Percentiles rank a stretch among this genome's conserved stretches.
Evolutionary conservation across 345 rosid species (phyloP).

Genomic region (Arabis hirsuta): DNA sequence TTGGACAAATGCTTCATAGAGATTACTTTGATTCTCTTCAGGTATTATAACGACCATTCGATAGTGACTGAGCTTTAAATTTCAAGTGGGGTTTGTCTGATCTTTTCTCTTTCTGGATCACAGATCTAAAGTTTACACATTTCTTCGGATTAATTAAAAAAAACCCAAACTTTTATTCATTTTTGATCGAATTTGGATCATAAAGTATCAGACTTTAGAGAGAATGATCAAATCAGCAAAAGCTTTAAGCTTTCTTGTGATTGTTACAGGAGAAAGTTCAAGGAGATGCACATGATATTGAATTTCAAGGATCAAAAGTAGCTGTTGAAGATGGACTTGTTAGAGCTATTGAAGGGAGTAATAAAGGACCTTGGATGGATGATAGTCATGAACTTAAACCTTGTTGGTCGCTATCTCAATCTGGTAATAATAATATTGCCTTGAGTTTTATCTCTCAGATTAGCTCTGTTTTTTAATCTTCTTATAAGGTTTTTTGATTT

Average conservation of each 20-base stretch:
- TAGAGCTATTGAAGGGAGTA: conserved; percentile 43
- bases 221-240: not conserved
- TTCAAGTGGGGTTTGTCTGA: conserved; percentile 21
- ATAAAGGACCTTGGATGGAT: conserved; percentile 79
- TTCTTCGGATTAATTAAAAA: no score
- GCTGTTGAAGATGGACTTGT: conserved; percentile 57
- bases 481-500: not conserved
- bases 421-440: conserved; percentile 44
- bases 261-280: conserved; percentile 62
- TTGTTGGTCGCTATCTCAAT: conserved; percentile 67
- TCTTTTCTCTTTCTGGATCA: conserved; percentile 14
- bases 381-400: conserved; percentile 62
- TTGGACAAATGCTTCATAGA: conserved; percentile 87
- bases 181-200: conserved; percentile 17
- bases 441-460: not conserved
- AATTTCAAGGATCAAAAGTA: conserved; percentile 56
- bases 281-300: conserved; percentile 65
- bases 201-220: conserved; percentile 35
- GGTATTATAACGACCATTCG: conserved; percentile 42
- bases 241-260: conserved; percentile 29
- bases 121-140: no score
- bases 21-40: conserved; percentile 77
- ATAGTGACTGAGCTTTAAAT: conserved; percentile 24
- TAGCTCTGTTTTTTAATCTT: not conserved
- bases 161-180: not conserved